Conservation (phyloP, 2,329 filamentous ascomycete genomes). For the Botrytis elliptica region DNA sequence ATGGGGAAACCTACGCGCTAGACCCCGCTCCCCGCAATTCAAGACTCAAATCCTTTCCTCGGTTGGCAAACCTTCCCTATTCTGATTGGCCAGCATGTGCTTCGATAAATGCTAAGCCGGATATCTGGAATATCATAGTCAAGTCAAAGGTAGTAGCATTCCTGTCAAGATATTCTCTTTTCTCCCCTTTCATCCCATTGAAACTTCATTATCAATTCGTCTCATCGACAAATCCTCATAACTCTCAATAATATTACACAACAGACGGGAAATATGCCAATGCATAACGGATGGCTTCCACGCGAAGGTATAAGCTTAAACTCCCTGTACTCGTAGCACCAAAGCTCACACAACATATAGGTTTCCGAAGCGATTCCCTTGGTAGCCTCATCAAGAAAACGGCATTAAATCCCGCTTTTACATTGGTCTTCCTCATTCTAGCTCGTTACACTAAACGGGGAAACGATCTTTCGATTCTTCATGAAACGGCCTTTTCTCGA, state of each 20-base stretch:
- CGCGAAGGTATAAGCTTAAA: slow-evolving; percentile 46
- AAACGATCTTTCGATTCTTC: slow-evolving; percentile 51
- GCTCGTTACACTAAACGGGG: slow-evolving; percentile 64
- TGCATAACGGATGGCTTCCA: slow-evolving; percentile 53
- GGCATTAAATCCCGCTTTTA: slow-evolving; percentile 61
- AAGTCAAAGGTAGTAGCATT: not conserved
- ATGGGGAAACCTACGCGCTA: not conserved
- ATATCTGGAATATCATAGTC: not conserved
- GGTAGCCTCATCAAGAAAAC: slow-evolving; percentile 58
- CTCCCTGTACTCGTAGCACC: not conserved
- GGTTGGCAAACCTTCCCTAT: not conserved
- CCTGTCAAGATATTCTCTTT: not conserved
- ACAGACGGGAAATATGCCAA: slow-evolving; percentile 40
- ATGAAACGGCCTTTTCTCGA: slow-evolving; percentile 51
- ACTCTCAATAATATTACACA: slow-evolving; percentile 9
- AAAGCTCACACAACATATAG: slow-evolving; percentile 29
- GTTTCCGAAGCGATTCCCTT: slow-evolving; percentile 60
- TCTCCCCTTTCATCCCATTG: not conserved
- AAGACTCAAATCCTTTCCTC: not conserved
- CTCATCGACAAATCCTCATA: not conserved
- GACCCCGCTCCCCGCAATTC: slow-evolving; percentile 9
- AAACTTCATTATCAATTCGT: not conserved
- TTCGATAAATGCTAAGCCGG: slow-evolving; percentile 2
- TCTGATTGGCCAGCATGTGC: not conserved
- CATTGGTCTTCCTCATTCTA: slow-evolving; percentile 62